Evolutionary conservation across 176 grass and related monocot species (phyloP).

Genomic region (Bromus sterilis): DNA sequence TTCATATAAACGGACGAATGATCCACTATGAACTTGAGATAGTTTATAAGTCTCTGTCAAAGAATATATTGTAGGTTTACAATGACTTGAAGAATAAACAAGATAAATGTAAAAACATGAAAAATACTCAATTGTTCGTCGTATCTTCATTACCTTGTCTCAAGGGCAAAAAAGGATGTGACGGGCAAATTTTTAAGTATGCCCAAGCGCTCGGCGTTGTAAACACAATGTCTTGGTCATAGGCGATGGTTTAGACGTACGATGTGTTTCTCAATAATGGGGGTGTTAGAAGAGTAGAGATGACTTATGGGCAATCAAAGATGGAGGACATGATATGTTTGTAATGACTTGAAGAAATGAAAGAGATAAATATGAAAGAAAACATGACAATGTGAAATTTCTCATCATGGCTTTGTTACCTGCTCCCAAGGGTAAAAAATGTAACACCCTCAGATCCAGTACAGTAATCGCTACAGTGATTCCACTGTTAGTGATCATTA

Average conservation of each 20-base stretch:
- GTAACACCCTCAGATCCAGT: too few relatives aligned
- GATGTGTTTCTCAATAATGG: not conserved
- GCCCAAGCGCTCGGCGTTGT: not conserved
- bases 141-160: not conserved
- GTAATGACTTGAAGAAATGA: not conserved
- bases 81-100: not conserved
- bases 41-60: not conserved
- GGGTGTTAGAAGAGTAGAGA: too few relatives aligned
- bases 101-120: not conserved
- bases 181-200: not conserved
- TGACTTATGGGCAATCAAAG: too few relatives aligned
- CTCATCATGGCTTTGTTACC: not conserved
- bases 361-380: not conserved
- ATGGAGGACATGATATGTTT: too few relatives aligned
- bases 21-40: not conserved
- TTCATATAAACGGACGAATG: not conserved
- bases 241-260: not conserved
- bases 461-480: too few relatives aligned
- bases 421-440: not conserved
- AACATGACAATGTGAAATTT: not conserved
- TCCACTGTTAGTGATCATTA: too few relatives aligned
- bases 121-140: not conserved
- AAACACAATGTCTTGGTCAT: not conserved
- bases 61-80: not conserved
- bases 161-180: not conserved